Evolutionary conservation across 768 basidiomycete species (phyloP).

Genomic region (Rhodosporidiobolus odoratus): DNA sequence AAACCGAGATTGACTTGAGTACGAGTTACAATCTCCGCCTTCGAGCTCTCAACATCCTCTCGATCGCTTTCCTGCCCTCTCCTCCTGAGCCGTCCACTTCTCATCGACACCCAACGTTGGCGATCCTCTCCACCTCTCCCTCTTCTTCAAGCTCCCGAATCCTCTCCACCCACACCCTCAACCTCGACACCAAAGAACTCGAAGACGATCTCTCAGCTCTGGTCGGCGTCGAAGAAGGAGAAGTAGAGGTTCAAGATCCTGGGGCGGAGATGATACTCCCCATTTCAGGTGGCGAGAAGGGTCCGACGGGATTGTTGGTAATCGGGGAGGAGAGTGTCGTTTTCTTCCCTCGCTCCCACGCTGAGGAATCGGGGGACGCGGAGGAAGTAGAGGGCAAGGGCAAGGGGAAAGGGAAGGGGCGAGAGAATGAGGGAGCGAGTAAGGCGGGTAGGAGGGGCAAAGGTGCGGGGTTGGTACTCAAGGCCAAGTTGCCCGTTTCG

Average conservation of each 20-base stretch:
- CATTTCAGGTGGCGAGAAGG: too few relatives aligned
- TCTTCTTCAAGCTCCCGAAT: constrained; percentile 47
- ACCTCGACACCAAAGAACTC: constrained; percentile 41
- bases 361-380: neutral
- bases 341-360: constrained; percentile 1
- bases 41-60: constrained; percentile 63
- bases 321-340: constrained; percentile 41
- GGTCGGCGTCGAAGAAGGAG: constrained; percentile 10
- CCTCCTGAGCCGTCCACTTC: constrained; percentile 39
- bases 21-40: constrained; percentile 45
- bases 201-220: too few relatives aligned
- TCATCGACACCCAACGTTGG: constrained; percentile 49
- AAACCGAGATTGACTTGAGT: constrained; percentile 23
- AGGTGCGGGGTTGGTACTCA: too few relatives aligned
- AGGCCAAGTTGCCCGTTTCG: constrained; percentile 34
- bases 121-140: constrained; percentile 64
- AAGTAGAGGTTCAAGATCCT: constrained; percentile 28
- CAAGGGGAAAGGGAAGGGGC: neutral
- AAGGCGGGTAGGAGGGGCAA: neutral
- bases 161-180: constrained; percentile 36
- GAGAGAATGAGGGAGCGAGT: neutral
- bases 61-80: constrained; percentile 59
- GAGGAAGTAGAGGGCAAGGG: constrained; percentile 21
- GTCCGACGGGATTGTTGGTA: constrained; percentile 43
- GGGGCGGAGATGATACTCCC: constrained; percentile 36